Conservation (phyloP, 2,329 filamentous ascomycete species). For the Davidsoniella australis region DNA sequence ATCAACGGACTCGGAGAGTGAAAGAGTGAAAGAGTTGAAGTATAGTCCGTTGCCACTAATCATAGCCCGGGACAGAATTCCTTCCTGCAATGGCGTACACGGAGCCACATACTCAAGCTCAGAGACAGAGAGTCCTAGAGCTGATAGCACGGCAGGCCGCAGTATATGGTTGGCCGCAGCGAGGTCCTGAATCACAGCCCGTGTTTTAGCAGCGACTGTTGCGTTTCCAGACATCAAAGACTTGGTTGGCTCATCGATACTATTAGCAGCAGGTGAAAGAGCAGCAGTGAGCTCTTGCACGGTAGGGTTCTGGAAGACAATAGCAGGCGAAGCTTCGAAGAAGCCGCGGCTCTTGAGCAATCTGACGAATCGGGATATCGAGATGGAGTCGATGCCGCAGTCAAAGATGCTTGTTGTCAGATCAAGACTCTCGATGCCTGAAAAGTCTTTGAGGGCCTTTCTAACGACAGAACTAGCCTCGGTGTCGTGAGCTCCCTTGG, state of each 20-base stretch:
- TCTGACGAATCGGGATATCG: constrained; percentile 52
- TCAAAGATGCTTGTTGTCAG: constrained; percentile 60
- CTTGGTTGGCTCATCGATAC: too few species aligned
- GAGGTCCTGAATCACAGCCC: constrained; percentile 37
- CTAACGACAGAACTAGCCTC: constrained; percentile 28
- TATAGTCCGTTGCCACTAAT: constrained; percentile 40
- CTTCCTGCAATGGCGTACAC: constrained; percentile 73
- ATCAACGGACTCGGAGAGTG: constrained; percentile 31
- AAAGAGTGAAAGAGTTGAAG: constrained; percentile 58
- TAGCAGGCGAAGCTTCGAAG: constrained; percentile 39
- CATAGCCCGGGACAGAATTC: constrained; percentile 59
- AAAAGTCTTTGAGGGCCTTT: constrained; percentile 34
- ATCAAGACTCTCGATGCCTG: constrained; percentile 27
- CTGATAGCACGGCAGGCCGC: constrained; percentile 31
- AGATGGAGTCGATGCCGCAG: constrained; percentile 76
- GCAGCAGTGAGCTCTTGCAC: constrained; percentile 29
- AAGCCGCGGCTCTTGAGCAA: constrained; percentile 48
- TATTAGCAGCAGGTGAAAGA: constrained; percentile 15
- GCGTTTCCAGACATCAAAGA: too few species aligned
- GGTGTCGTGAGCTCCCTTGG: neutral
- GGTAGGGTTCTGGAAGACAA: constrained; percentile 46
- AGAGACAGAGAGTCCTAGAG: constrained; percentile 30
- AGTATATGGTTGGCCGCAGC: constrained; percentile 48
- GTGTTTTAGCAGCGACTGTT: neutral
- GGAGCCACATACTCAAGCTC: constrained; percentile 60